A percentile compares a stretch with the other conserved stretches of the same genome.
Evolutionary conservation across 2,329 filamentous ascomycete genomes (phyloP).

Genomic region (Ophiostoma sp.): DNA sequence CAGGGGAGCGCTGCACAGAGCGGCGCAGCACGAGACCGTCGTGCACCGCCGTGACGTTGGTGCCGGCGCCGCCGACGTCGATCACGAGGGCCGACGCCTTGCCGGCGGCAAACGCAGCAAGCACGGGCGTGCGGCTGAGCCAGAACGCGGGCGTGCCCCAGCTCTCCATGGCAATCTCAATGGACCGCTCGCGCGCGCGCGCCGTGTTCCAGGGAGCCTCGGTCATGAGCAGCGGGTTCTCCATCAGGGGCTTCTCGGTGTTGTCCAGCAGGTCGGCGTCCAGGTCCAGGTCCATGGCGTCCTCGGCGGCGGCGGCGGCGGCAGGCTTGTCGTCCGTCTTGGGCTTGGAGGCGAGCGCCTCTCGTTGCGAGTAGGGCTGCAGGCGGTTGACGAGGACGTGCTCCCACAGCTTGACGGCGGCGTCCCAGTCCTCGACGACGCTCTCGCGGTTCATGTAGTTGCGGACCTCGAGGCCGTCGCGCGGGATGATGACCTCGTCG

Average conservation of each 20-base stretch:
- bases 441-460: slow-evolving; percentile 90
- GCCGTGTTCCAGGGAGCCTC: slow-evolving; percentile 88
- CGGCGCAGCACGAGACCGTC: slow-evolving; percentile 93
- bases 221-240: slow-evolving; percentile 88
- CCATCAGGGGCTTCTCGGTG: slow-evolving; percentile 71
- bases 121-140: slow-evolving; percentile 79
- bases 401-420: slow-evolving; percentile 84
- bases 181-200: slow-evolving; percentile 86
- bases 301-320: slow-evolving; percentile 54
- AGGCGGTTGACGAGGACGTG: slow-evolving; percentile 84
- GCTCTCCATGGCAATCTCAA: slow-evolving; percentile 94
- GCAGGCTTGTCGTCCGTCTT: slow-evolving; percentile 64
- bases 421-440: slow-evolving; percentile 94
- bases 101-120: slow-evolving; percentile 85
- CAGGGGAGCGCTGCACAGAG: slow-evolving; percentile 75
- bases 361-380: slow-evolving; percentile 52
- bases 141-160: slow-evolving; percentile 96
- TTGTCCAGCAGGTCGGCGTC: slow-evolving; percentile 54
- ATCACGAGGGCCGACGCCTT: slow-evolving; percentile 91
- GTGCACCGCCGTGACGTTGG: slow-evolving; percentile 84
- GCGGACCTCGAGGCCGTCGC: slow-evolving; percentile 70
- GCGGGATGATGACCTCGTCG: slow-evolving; percentile 81
- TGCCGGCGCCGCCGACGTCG: slow-evolving; percentile 83
- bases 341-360: not conserved
- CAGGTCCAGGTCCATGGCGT: slow-evolving; percentile 47